These are phyloP conservation scores for Acanthamoeba royreba DNA, from an alignment of 208 protist genomes.

Conservation along the genomic window DNA sequence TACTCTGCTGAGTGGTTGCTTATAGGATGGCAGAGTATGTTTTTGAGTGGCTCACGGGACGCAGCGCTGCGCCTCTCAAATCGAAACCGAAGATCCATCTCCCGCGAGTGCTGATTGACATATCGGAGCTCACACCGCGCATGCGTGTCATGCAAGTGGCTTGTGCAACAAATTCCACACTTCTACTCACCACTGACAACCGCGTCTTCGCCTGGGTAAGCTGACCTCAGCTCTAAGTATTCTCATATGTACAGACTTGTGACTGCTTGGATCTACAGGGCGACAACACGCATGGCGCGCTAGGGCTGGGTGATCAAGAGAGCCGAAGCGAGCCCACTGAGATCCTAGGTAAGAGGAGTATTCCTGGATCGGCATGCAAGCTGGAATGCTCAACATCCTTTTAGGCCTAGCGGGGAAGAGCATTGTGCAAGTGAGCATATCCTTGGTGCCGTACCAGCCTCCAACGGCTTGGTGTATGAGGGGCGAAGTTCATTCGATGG, in stretches of 20 bases:
- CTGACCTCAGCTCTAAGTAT: neutral
- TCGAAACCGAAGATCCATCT: neutral
- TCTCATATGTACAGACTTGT: neutral
- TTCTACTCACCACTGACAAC: neutral
- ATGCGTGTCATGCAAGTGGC: neutral
- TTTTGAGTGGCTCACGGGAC: neutral
- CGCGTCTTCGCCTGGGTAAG: neutral
- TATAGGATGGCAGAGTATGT: neutral
- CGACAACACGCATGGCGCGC: neutral
- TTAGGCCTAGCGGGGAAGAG: neutral
- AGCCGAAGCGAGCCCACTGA: no score
- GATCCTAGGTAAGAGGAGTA: neutral
- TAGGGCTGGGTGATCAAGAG: no score
- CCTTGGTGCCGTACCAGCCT: neutral
- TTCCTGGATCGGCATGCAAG: neutral
- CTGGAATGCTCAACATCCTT: neutral
- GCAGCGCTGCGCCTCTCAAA: neutral
- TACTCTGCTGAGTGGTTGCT: no score
- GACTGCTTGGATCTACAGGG: neutral
- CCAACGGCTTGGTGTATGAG: neutral
- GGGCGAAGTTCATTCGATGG: neutral
- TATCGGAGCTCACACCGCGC: neutral
- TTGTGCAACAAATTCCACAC: neutral
- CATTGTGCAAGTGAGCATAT: neutral
- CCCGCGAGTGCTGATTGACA: neutral